Evolutionary conservation across 805 yeast species (phyloP), one percentile per base, ranked within the genome.

Genomic region (Candida hispaniensis): DNA sequence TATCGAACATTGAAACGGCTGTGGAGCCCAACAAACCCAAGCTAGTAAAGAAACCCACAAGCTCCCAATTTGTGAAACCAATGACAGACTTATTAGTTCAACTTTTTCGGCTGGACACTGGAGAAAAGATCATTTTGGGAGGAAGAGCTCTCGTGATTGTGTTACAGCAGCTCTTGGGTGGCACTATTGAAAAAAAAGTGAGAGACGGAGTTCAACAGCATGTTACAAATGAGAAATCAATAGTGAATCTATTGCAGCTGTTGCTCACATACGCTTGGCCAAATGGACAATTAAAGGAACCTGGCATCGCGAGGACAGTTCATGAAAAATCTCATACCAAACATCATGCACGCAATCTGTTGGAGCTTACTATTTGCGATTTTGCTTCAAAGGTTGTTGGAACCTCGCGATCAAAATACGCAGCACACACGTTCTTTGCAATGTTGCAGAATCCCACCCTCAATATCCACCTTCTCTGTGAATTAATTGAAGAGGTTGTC

Each of bases 91-190:
- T 82, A 7, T 66, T 85, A 34, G 67, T 81, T 12, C 62, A 77
- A 0, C 49, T 83, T 2, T 86, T 86, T 55, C 73, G 79, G 18
- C 55, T 81, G 14, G 69, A 72, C 36, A 64, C 61, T 29, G 65
- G 79, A 2, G 73, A 72, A 29, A 71, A 73, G 29, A 82, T 94
- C 93, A 32, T 32, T 32, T 55, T 86, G 2, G 61, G 94, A 35
- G 96, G 94, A 0, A 63, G 85, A 26, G 94, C 95, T 0, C 63
- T 83, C 6, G 66, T 85, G 22, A 73, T 83, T 4, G 71, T 86
- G 3, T 58, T 86, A 35, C 95, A 85, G 53, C 94, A 83, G 51
- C 55, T 86, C 1, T 64, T 86, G 22, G 96, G 96, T 0, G 79
- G 88, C 2, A 79, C 95, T 0, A 76, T 86, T 34, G 95, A 86